A percentile compares a stretch with the other conserved stretches of the same genome.
phyloP scores from a whole-genome alignment of 441 rosid genomes.

The Eruca vesicaria region DNA sequence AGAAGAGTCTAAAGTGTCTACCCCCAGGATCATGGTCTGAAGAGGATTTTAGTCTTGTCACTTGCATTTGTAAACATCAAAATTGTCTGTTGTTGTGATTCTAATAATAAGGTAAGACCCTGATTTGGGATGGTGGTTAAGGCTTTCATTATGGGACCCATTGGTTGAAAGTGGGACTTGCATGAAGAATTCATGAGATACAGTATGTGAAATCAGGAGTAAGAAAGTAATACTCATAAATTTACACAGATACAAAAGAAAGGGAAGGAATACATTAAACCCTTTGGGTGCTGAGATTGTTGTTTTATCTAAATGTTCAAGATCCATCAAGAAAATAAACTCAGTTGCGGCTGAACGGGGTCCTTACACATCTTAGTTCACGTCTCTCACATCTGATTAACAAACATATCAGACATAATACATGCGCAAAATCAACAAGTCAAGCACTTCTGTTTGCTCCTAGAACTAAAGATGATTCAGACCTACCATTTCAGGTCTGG shows the following conservation, averaged over 20 bases:
- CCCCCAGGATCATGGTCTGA: slow-evolving; percentile 31
- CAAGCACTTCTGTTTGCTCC: background rate
- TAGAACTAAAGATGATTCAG: background rate
- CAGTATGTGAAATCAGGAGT: background rate
- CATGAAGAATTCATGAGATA: background rate
- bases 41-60: background rate
- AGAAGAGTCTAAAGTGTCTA: slow-evolving; percentile 26
- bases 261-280: no score
- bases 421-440: background rate
- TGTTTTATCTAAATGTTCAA: no score
- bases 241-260: background rate
- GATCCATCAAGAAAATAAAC: no score
- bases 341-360: no score
- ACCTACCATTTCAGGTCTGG: background rate
- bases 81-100: background rate
- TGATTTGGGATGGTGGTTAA: background rate
- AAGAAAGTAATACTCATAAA: background rate
- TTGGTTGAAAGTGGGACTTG: background rate
- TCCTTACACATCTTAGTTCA: background rate
- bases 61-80: background rate
- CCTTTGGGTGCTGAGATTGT: no score
- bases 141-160: background rate
- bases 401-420: background rate
- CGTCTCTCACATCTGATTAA: background rate
- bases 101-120: background rate